A percentile compares a stretch with the other conserved stretches of the same genome.
Evolutionary conservation across 192 early-diverging fungal genomes (phyloP).

Genomic region (Coemansia erecta): DNA sequence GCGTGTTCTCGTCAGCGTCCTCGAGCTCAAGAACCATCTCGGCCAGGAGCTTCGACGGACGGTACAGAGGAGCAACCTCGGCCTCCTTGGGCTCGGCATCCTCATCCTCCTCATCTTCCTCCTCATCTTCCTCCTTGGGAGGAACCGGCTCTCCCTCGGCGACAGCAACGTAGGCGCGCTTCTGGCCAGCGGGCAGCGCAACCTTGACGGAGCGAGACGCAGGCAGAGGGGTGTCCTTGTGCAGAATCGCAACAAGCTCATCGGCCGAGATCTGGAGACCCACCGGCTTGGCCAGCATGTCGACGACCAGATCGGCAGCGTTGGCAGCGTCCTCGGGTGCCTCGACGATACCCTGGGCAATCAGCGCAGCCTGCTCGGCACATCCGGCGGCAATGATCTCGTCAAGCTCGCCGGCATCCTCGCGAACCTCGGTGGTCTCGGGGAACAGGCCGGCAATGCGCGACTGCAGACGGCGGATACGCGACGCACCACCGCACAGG

Average conservation of each 20-base stretch:
- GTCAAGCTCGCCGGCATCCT: conserved; percentile 85
- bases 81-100: neutral
- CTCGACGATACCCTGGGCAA: conserved; percentile 52
- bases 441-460: conserved; percentile 73
- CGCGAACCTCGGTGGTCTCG: conserved; percentile 60
- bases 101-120: conserved; percentile 17
- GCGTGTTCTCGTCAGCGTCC: conserved; percentile 25
- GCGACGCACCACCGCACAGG: conserved; percentile 81
- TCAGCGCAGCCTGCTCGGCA: conserved; percentile 83
- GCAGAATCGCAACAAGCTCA: conserved; percentile 75
- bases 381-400: conserved; percentile 90
- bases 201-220: conserved; percentile 75
- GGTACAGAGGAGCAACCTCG: conserved; percentile 21
- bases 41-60: conserved; percentile 44
- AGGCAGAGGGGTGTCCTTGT: conserved; percentile 82
- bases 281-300: conserved; percentile 62
- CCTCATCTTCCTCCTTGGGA: conserved; percentile 34
- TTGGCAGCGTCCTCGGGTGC: neutral
- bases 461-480: conserved; percentile 84
- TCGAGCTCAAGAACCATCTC: conserved; percentile 50
- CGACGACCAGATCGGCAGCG: conserved; percentile 14
- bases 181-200: conserved; percentile 56
- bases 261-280: conserved; percentile 73
- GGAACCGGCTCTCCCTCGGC: conserved; percentile 73
- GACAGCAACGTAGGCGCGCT: conserved; percentile 75